Percentiles rank a stretch among this genome's conserved stretches.
Conservation (phyloP, 2,329 filamentous ascomycete genomes). For the Setomelanomma holmii region DNA sequence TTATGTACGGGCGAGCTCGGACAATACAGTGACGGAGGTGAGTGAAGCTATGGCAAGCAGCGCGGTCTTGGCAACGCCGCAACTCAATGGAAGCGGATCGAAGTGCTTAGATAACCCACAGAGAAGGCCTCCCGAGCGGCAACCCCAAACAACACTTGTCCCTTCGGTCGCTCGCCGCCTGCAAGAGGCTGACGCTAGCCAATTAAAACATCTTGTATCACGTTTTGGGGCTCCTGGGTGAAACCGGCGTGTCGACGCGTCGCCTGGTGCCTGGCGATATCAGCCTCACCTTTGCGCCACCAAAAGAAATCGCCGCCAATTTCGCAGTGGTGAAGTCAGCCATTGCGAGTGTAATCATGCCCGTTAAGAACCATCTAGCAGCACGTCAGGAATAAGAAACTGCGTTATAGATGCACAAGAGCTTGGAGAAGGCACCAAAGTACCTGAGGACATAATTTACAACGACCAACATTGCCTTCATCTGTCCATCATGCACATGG, state of each 20-base stretch:
- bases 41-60: constrained; percentile 20
- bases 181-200: constrained; percentile 2
- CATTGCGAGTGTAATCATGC: neutral
- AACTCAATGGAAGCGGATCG: constrained; percentile 36
- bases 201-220: constrained; percentile 18
- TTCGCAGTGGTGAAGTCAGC: neutral
- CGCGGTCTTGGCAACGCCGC: constrained; percentile 31
- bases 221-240: constrained; percentile 13
- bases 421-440: too few relatives aligned
- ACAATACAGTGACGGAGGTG: constrained; percentile 28
- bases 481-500: too few relatives aligned
- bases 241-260: constrained; percentile 28
- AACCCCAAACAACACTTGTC: constrained; percentile 26
- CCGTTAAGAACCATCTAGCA: neutral
- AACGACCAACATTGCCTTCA: too few relatives aligned
- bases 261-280: constrained; percentile 30
- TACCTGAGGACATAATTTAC: too few relatives aligned
- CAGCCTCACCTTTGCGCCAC: constrained; percentile 30
- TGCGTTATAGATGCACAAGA: neutral
- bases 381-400: neutral
- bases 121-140: constrained; percentile 9
- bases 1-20: constrained; percentile 43
- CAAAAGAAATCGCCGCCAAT: constrained; percentile 15
- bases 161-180: constrained; percentile 11
- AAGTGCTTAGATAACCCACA: constrained; percentile 19